Base-by-base conservation (phyloP, 768 basidiomycete genomes). In the Neoboletus magnificus region DNA sequence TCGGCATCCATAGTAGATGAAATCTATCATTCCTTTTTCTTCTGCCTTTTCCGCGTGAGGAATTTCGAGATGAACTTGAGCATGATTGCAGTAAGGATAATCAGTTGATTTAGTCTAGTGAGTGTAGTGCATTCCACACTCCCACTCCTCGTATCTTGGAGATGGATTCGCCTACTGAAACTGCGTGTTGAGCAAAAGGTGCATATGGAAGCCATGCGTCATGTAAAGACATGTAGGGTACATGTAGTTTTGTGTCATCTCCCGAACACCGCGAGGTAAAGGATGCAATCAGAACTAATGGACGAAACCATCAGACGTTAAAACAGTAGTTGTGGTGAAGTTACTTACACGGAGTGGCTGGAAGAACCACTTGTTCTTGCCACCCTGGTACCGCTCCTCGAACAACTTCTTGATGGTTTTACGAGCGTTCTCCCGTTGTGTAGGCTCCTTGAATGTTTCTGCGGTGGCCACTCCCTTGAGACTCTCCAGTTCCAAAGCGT, bases 361-460 rank as follows among this genome's bases (percentile, higher is more conserved):
- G 86, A 94, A 95, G 84, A 95, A 98, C 95, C 95, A 98, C 75
- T 87, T 86, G 86, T 97, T 98, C 85, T 96, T 95, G 57, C 97
- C 97, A 49, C 79, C 76, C 47, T 81, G 80, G 84, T 98, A 97
- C 56, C 95, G 82, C 69, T 98, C 95, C 84, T 98, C 97, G 51
- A 99, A 76, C 73, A 91, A 73, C 78, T 96, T 97, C 85, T 97
- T 98, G 74, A 98, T 84, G 63, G 79, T 85, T 83, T 98, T 98
- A 80, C 96, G 97, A 46, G 93, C 83, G 63, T 94, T 85, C 78
- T 94, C 92, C 61, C 96, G 86, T 73, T 96, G 91, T 66, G 93
- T 82, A 51, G 91, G 90, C 81, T 99, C 95, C 80, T 96, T 95
- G 87, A 98, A 98, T 58, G 94, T 96, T 54, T 98, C 96, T 46